phyloP scores from a whole-genome alignment of 805 yeast species.

The Sungouiozyma ichnusensis region DNA sequence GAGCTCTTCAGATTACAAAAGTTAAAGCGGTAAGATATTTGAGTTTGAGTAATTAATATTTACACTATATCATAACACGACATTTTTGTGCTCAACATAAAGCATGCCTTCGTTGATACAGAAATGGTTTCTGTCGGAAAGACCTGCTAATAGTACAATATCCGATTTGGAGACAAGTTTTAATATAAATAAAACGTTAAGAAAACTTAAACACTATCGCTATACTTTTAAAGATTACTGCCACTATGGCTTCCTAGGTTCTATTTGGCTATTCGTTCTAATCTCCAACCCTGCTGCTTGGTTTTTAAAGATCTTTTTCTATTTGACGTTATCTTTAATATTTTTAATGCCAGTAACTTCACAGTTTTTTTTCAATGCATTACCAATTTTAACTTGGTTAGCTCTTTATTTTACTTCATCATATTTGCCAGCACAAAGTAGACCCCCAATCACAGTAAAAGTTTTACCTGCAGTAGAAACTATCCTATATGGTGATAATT shows the following conservation, averaged over 20 bases:
- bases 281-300: constrained; percentile 47
- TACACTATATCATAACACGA: neutral
- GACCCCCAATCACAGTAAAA: constrained; percentile 85
- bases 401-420: constrained; percentile 70
- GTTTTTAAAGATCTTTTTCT: constrained; percentile 25
- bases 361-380: constrained; percentile 73
- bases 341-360: constrained; percentile 65
- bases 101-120: constrained; percentile 32
- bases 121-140: constrained; percentile 44
- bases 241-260: constrained; percentile 40
- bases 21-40: too few relatives aligned
- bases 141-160: constrained; percentile 35
- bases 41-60: neutral
- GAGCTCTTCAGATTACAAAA: too few relatives aligned
- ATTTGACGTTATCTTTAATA: constrained; percentile 33
- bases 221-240: constrained; percentile 40
- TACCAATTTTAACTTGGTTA: constrained; percentile 82
- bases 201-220: constrained; percentile 33
- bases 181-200: constrained; percentile 34
- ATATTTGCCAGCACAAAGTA: constrained; percentile 59
- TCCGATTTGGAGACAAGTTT: constrained; percentile 39
- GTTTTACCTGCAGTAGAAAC: constrained; percentile 88
- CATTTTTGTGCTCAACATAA: neutral
- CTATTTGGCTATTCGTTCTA: constrained; percentile 49
- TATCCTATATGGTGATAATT: constrained; percentile 81